Evolutionary conservation across 805 yeast genomes (phyloP).

Genomic region (Candida awuae): DNA sequence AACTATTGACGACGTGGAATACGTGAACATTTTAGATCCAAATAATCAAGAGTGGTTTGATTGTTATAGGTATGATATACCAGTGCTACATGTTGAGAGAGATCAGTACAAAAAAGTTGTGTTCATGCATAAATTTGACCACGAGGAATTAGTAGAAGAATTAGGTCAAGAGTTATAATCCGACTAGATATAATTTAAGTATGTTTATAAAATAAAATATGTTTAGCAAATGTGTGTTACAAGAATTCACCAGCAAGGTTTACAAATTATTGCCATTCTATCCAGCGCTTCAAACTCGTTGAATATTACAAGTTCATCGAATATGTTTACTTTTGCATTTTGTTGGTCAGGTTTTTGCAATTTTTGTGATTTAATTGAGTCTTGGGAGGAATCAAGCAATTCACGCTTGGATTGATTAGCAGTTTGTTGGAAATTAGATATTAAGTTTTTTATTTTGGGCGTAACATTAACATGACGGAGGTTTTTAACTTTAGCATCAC

Average conservation of each 20-base stretch:
- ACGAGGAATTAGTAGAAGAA: slow-evolving; percentile 46
- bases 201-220: background rate
- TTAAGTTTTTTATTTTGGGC: no score
- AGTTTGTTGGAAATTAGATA: no score
- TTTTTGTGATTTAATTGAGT: background rate
- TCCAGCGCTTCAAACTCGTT: background rate
- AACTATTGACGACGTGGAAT: slow-evolving; percentile 29
- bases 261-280: background rate
- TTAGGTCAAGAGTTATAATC: slow-evolving; percentile 31
- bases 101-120: slow-evolving; percentile 41
- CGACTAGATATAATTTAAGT: background rate
- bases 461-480: no score
- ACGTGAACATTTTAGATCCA: slow-evolving; percentile 52
- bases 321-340: background rate
- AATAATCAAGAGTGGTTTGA: slow-evolving; percentile 62
- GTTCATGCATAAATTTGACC: slow-evolving; percentile 61
- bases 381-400: background rate
- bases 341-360: background rate
- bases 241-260: background rate
- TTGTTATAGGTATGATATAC: slow-evolving; percentile 65
- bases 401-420: background rate
- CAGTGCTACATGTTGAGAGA: slow-evolving; percentile 63
- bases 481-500: background rate
- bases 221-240: background rate
- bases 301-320: background rate